These are phyloP conservation scores for Salix suchowensis DNA, from an alignment of 345 rosid species.

Conservation along the genomic window DNA sequence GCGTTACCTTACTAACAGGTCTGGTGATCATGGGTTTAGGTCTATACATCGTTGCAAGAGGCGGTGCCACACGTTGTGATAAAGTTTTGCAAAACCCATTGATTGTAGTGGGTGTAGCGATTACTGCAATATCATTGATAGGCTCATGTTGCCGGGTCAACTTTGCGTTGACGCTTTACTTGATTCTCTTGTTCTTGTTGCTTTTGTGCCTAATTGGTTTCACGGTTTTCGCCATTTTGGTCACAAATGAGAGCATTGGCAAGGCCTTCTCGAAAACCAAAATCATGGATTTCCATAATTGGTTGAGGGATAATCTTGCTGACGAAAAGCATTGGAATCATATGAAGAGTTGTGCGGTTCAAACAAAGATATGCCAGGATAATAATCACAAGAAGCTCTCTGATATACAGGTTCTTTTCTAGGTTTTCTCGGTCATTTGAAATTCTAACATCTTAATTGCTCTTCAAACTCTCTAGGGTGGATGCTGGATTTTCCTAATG, in stretches of 20 bases:
- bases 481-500: no score
- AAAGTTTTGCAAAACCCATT: constrained; percentile 21
- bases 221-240: constrained; percentile 28
- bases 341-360: constrained; percentile 29
- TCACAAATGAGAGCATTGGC: constrained; percentile 21
- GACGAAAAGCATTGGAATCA: constrained; percentile 24
- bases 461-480: no score
- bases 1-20: background rate
- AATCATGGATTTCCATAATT: constrained; percentile 31
- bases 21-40: background rate
- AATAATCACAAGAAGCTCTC: background rate
- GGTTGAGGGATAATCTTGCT: constrained; percentile 26
- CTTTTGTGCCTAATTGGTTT: constrained; percentile 22
- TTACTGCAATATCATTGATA: constrained; percentile 21
- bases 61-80: constrained; percentile 15
- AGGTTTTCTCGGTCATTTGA: background rate
- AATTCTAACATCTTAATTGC: background rate
- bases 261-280: constrained; percentile 14
- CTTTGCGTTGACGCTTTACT: constrained; percentile 22
- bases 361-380: constrained; percentile 21
- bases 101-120: constrained; percentile 20
- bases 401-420: constrained; percentile 14
- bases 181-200: constrained; percentile 28
- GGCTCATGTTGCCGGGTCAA: constrained; percentile 31
- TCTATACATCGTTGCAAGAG: background rate